Percentiles rank a stretch among this genome's conserved stretches.
phyloP scores from a whole-genome alignment of 2,329 filamentous ascomycete species.

The Bimuria novae-zelandiae region DNA sequence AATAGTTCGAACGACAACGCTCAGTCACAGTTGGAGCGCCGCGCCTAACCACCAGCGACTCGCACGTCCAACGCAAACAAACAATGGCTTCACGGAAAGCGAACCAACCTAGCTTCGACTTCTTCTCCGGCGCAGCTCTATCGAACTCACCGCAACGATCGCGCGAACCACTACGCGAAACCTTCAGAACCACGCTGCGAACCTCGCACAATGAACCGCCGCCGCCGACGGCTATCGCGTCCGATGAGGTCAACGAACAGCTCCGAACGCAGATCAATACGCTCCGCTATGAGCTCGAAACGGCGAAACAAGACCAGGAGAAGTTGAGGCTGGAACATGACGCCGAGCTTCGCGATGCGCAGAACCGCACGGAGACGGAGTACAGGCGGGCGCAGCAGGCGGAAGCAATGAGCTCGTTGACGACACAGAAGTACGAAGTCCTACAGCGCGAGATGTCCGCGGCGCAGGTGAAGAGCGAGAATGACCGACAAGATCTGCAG shows the following conservation, averaged over 20 bases:
- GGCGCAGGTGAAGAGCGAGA: constrained; percentile 57
- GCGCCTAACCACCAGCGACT: background rate
- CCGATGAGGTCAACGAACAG: constrained; percentile 67
- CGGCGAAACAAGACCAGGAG: constrained; percentile 84
- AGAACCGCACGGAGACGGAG: constrained; percentile 82
- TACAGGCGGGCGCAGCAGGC: constrained; percentile 69
- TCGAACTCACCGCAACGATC: constrained; percentile 37
- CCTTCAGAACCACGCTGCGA: constrained; percentile 46
- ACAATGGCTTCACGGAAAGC: constrained; percentile 38
- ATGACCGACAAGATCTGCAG: constrained; percentile 61
- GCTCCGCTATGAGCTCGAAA: constrained; percentile 84
- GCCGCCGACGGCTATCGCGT: constrained; percentile 42
- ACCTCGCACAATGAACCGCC: constrained; percentile 48
- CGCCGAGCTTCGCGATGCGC: constrained; percentile 79
- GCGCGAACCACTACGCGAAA: constrained; percentile 49
- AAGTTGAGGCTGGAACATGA: constrained; percentile 77
- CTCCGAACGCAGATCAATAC: constrained; percentile 89
- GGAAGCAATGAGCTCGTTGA: constrained; percentile 57
- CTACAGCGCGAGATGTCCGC: constrained; percentile 61
- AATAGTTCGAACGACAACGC: no score
- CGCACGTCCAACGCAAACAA: constrained; percentile 19
- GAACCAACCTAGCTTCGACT: constrained; percentile 54
- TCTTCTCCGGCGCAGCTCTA: constrained; percentile 50
- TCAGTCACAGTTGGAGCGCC: background rate
- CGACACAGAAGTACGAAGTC: constrained; percentile 59